Base-by-base conservation (phyloP, 1,284 basidiomycete species). In the Xanthoconium separans region DNA sequence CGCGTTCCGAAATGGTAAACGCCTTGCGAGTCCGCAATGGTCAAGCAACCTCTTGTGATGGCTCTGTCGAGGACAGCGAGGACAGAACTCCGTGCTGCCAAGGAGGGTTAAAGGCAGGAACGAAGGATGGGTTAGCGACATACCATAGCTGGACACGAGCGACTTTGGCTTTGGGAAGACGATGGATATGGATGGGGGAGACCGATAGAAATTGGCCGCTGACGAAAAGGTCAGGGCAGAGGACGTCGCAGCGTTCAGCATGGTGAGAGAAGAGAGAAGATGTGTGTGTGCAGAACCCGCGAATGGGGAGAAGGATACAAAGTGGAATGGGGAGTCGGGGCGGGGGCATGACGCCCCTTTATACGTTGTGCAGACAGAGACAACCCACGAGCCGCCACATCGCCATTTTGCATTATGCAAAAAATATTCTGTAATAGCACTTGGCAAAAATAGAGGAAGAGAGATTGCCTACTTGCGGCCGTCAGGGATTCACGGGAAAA, bases 41-140 rank as follows among this genome's bases (percentile, higher is more conserved):
- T 84, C 54, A 89, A 73, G 68, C 78, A 76, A 12, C 87, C 87
- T 58, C 75, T 73, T 4, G 70, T 73, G 65, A 89, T 81, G 33
- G 84, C 84, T 51, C 75, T 75, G 49, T 79, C 70, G 34, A 89
- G 78, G 51, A 85, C 75, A 11, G 81, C 71, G 33, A 85, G 73
- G 54, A 89, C 80, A 7, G 86, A 88, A 47, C 73, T 76, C 30
- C 85, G 83, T 5, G 87, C 87, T 87, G 62, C 7, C 27, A 24
- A 44, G 7, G 2, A 27, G 15, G 3, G 15, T 68, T 18, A 55
- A 57, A 39, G 20, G n/a, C 16, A 36, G 42, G 29, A 40, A 43
- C 4, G 7, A 42, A 15, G 53, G 39, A 16, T 15, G 11, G 29
- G 18, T 16, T 29, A 27, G 39, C 2, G 31, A 11, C 51, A 31